Conservation (phyloP, 2,329 filamentous ascomycete genomes). For the Coniochaeta sp. region DNA sequence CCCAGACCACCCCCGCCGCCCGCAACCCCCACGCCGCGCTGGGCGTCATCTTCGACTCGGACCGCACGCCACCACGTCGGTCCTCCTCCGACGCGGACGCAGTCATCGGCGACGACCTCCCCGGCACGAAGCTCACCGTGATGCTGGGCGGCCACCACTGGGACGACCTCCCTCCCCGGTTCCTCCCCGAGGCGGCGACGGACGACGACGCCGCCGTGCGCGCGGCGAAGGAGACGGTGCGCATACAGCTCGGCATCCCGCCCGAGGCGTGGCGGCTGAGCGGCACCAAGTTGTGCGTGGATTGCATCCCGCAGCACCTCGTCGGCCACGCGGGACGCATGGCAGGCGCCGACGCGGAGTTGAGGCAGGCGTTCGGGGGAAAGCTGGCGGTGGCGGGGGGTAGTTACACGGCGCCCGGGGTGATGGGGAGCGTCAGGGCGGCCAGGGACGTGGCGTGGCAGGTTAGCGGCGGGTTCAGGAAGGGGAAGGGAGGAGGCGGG, state of each 20-base stretch:
- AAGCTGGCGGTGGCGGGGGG: constrained; percentile 57
- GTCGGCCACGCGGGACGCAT: constrained; percentile 68
- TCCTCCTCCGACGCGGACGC: too few relatives aligned
- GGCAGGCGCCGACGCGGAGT: constrained; percentile 44
- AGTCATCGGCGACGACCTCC: constrained; percentile 43
- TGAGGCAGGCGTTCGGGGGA: constrained; percentile 50
- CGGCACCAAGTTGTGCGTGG: constrained; percentile 49
- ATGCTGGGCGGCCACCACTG: constrained; percentile 95
- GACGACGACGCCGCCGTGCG: constrained; percentile 63
- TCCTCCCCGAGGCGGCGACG: constrained; percentile 57
- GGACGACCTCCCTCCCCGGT: constrained; percentile 41
- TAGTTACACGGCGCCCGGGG: constrained; percentile 46
- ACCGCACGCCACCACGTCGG: too few relatives aligned
- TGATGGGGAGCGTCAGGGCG: constrained; percentile 44
- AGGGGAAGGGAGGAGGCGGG: too few relatives aligned
- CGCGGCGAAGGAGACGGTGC: constrained; percentile 61
- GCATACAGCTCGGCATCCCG: constrained; percentile 67
- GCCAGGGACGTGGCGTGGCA: constrained; percentile 35
- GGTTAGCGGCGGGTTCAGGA: constrained; percentile 18
- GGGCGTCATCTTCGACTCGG: constrained; percentile 87
- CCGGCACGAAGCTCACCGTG: constrained; percentile 81
- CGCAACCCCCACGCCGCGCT: constrained; percentile 39
- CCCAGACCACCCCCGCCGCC: constrained; percentile 43
- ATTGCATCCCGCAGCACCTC: constrained; percentile 87
- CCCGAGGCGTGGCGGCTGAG: constrained; percentile 53